Percentiles rank a stretch among this genome's conserved stretches.
Evolutionary conservation across 2,329 filamentous ascomycete genomes (phyloP).

Genomic region (Nemania sp.): DNA sequence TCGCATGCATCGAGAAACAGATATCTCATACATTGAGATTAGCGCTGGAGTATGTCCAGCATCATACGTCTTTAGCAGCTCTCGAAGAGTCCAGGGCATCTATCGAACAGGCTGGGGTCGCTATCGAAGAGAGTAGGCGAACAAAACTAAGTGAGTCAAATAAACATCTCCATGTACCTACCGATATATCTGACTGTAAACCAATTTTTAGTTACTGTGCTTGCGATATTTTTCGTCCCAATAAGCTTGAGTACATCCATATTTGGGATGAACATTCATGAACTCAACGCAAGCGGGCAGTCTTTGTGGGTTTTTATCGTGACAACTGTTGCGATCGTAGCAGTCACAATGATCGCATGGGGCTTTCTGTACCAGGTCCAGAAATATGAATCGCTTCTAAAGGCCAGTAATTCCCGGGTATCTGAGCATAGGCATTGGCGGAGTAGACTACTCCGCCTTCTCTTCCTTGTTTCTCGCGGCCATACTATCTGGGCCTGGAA

Average conservation of each 20-base stretch:
- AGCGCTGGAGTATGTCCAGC: conserved; percentile 3
- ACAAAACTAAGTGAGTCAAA: neutral
- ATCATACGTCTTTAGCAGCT: neutral
- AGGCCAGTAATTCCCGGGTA: neutral
- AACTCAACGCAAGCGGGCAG: neutral
- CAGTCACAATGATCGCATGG: neutral
- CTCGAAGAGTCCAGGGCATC: neutral
- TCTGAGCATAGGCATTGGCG: neutral
- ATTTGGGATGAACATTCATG: conserved; percentile 1
- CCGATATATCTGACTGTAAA: neutral
- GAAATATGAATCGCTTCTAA: neutral
- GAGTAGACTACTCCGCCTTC: neutral
- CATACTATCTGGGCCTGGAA: conserved; percentile 8
- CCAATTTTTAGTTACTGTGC: neutral
- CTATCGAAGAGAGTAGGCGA: neutral
- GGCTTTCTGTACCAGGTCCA: neutral
- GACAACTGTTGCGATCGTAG: neutral
- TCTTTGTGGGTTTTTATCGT: neutral
- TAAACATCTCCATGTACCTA: neutral
- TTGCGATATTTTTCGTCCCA: neutral
- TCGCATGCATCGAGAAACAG: neutral
- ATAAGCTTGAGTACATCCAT: neutral
- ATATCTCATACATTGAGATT: neutral
- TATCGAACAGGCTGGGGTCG: neutral
- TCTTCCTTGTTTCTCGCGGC: neutral